These are phyloP conservation scores for Trichoderma reesei DNA, from an alignment of 495 filamentous ascomycete genomes.

Conservation along the genomic window DNA sequence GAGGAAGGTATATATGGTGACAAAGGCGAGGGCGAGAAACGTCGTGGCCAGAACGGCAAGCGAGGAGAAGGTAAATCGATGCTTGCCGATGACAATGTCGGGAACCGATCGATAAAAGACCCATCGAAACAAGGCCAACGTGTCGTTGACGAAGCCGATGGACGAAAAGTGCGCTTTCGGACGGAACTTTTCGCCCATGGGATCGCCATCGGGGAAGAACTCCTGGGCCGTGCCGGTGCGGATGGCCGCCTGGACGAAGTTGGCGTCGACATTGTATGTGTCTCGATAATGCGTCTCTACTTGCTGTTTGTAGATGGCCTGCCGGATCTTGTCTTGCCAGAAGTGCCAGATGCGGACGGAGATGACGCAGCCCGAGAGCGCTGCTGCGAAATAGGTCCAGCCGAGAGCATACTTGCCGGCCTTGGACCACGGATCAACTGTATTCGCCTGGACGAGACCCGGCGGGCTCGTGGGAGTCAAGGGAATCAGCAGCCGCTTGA, in stretches of 20 bases:
- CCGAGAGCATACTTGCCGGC: constrained; percentile 83
- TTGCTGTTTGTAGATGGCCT: constrained; percentile 71
- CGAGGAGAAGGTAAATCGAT: constrained; percentile 65
- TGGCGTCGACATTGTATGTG: constrained; percentile 44
- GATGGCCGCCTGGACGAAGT: constrained; percentile 57
- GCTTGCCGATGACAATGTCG: constrained; percentile 49
- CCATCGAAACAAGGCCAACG: constrained; percentile 68
- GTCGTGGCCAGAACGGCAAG: constrained; percentile 58
- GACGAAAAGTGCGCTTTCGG: constrained; percentile 61
- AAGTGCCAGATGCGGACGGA: constrained; percentile 67
- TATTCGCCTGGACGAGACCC: constrained; percentile 61
- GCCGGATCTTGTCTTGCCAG: constrained; percentile 80
- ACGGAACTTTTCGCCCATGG: constrained; percentile 39
- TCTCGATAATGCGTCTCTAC: constrained; percentile 46
- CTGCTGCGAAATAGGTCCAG: constrained; percentile 76
- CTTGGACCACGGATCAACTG: constrained; percentile 66
- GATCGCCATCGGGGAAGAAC: constrained; percentile 59
- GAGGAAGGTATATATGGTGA: constrained; percentile 70
- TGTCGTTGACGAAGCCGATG: constrained; percentile 60
- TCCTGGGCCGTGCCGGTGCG: constrained; percentile 59
- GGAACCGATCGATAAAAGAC: constrained; percentile 80
- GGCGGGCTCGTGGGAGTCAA: constrained; percentile 58
- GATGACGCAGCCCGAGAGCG: constrained; percentile 53
- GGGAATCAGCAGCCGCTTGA: constrained; percentile 66
- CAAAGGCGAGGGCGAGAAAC: constrained; percentile 54